Conservation (phyloP, 345 rosid genomes). For the Rhodomyrtus tomentosa region DNA sequence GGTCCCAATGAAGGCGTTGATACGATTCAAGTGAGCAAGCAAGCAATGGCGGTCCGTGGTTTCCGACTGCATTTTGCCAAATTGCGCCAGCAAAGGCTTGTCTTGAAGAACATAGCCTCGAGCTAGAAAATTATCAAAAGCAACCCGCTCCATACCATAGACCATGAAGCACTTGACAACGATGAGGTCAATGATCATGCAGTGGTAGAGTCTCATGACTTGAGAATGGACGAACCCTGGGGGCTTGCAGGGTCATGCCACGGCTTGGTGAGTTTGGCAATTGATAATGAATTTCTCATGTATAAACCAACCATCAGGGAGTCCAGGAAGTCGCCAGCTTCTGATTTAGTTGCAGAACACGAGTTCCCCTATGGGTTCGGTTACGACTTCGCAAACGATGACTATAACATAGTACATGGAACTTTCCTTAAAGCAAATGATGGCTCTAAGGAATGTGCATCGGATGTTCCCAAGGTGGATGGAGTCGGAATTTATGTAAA, state of each 20-base stretch:
- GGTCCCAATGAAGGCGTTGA: conserved; percentile 2
- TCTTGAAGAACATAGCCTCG: neutral
- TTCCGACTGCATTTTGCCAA: neutral
- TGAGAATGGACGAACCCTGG: neutral
- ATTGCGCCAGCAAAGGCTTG: neutral
- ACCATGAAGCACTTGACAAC: neutral
- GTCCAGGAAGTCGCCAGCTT: neutral
- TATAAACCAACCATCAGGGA: neutral
- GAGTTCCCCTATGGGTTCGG: neutral
- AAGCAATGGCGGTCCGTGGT: conserved; percentile 2
- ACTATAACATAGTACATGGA: neutral
- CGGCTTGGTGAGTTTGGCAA: neutral
- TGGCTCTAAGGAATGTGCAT: neutral
- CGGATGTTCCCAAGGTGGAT: neutral
- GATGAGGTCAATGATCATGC: neutral
- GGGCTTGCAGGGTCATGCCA: neutral
- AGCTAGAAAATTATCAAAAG: neutral
- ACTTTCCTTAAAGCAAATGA: neutral
- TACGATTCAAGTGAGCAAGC: conserved; percentile 2
- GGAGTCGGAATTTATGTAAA: neutral
- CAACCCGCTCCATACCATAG: neutral
- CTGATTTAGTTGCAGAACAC: neutral
- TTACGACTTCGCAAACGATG: neutral
- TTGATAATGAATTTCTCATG: neutral
- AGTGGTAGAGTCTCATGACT: neutral